phyloP scores from a whole-genome alignment of 768 basidiomycete genomes.

The Macrolepiota albuminosa region DNA sequence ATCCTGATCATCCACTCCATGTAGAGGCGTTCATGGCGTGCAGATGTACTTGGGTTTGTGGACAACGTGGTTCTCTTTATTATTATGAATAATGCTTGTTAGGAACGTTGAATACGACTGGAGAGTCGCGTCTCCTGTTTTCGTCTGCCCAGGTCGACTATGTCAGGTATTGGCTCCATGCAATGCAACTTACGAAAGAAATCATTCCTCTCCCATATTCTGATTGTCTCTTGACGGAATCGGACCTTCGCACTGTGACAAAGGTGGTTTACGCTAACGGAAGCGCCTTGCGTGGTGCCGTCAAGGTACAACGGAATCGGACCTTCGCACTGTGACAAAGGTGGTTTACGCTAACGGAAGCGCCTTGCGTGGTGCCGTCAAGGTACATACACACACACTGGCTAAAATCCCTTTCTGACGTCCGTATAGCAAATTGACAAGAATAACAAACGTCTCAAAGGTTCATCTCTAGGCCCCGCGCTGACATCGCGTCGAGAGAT shows the following conservation, averaged over 20 bases:
- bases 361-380: conserved; percentile 54
- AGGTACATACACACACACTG: conserved; percentile 31
- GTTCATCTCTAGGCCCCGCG: conserved; percentile 38
- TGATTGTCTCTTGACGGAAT: conserved; percentile 63
- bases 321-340: conserved; percentile 55
- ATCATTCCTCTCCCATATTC: conserved; percentile 73
- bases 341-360: conserved; percentile 50
- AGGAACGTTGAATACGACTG: conserved; percentile 61
- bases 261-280: conserved; percentile 54
- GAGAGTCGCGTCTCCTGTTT: conserved; percentile 76
- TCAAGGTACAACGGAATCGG: conserved; percentile 52
- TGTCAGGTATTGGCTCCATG: conserved; percentile 77
- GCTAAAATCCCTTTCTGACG: not conserved
- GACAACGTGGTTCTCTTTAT: no score
- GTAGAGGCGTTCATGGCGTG: conserved; percentile 55
- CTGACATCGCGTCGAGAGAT: conserved; percentile 52
- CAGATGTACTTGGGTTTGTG: conserved; percentile 64
- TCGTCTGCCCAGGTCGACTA: conserved; percentile 86
- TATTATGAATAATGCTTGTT: not conserved
- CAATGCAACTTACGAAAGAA: conserved; percentile 59
- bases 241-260: conserved; percentile 53
- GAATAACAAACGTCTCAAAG: conserved; percentile 74
- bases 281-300: conserved; percentile 48
- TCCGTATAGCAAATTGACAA: conserved; percentile 64
- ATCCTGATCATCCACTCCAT: conserved; percentile 69